Evolutionary conservation across 2,329 filamentous ascomycete genomes (phyloP).

Genomic region (Aspergillus melleus): DNA sequence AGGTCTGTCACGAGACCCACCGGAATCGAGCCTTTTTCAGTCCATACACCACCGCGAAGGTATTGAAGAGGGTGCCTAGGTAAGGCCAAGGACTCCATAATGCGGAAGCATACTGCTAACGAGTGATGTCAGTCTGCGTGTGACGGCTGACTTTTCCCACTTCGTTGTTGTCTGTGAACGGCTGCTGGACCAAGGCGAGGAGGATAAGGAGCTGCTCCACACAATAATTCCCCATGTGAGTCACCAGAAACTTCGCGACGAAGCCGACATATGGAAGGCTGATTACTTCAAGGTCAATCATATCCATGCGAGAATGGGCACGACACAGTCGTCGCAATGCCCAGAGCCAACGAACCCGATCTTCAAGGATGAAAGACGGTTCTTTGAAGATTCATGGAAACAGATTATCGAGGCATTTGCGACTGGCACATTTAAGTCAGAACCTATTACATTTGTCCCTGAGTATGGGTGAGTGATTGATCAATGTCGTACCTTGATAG

Average conservation of each 20-base stretch:
- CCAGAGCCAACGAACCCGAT: conserved; percentile 33
- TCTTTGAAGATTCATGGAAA: conserved; percentile 32
- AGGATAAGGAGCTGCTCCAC: conserved; percentile 17
- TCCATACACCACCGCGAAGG: conserved; percentile 29
- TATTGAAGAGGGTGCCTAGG: conserved; percentile 32
- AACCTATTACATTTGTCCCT: conserved; percentile 12
- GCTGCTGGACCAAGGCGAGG: conserved; percentile 20
- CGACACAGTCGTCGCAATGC: conserved; percentile 39
- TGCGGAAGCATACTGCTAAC: not conserved
- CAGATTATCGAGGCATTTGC: conserved; percentile 12
- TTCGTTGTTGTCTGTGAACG: conserved; percentile 24
- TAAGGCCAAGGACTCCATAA: conserved; percentile 9
- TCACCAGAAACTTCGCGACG: not conserved
- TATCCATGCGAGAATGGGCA: conserved; percentile 38
- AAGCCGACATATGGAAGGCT: not conserved
- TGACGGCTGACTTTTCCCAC: conserved; percentile 27
- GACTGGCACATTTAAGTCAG: not conserved
- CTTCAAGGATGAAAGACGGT: conserved; percentile 30
- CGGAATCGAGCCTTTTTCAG: conserved; percentile 34
- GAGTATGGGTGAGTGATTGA: conserved; percentile 12
- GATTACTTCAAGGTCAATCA: conserved; percentile 29
- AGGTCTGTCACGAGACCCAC: conserved; percentile 36
- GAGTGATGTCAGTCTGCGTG: conserved; percentile 11
- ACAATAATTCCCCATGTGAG: conserved; percentile 34
- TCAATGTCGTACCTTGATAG: not conserved